Percentiles rank a stretch among this genome's conserved stretches.
Evolutionary conservation across 2,329 filamentous ascomycete genomes (phyloP).

Genomic region (Aspergillus novoparasiticus): DNA sequence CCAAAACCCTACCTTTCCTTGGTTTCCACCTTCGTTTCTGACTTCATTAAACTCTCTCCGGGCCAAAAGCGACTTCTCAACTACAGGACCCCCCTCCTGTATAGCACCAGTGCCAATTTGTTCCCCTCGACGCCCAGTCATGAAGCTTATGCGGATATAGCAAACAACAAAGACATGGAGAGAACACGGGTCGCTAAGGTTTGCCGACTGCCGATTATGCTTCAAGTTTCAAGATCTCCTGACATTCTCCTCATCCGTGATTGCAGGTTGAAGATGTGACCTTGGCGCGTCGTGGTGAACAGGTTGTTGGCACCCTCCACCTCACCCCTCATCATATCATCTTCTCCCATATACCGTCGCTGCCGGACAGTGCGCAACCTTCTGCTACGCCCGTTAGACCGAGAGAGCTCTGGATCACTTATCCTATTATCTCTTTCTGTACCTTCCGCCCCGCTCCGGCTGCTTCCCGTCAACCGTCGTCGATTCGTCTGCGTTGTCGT

Average conservation of each 20-base stretch:
- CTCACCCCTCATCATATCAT: slow-evolving; percentile 66
- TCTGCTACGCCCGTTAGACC: slow-evolving; percentile 49
- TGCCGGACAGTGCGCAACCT: slow-evolving; percentile 40
- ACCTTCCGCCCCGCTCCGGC: slow-evolving; percentile 73
- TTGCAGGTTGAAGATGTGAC: slow-evolving; percentile 58
- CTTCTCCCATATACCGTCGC: slow-evolving; percentile 59
- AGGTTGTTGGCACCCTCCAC: slow-evolving; percentile 62
- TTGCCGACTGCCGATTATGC: slow-evolving; percentile 8
- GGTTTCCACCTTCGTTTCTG: background rate
- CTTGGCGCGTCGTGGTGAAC: slow-evolving; percentile 59
- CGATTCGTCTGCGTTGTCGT: slow-evolving; percentile 83
- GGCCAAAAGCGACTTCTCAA: background rate
- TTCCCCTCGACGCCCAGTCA: slow-evolving; percentile 19
- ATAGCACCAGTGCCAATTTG: slow-evolving; percentile 10
- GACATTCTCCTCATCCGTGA: slow-evolving; percentile 2
- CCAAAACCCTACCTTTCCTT: background rate
- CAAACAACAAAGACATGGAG: slow-evolving; percentile 44
- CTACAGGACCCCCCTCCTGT: slow-evolving; percentile 1
- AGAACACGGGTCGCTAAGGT: slow-evolving; percentile 50
- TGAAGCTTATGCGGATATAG: slow-evolving; percentile 37
- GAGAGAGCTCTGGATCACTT: slow-evolving; percentile 89
- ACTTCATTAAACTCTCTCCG: background rate
- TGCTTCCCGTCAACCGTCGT: slow-evolving; percentile 70
- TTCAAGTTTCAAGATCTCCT: slow-evolving; percentile 4
- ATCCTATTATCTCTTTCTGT: slow-evolving; percentile 85